Base-by-base conservation (phyloP, 129 eudicot species). In the Silybum marianum region DNA sequence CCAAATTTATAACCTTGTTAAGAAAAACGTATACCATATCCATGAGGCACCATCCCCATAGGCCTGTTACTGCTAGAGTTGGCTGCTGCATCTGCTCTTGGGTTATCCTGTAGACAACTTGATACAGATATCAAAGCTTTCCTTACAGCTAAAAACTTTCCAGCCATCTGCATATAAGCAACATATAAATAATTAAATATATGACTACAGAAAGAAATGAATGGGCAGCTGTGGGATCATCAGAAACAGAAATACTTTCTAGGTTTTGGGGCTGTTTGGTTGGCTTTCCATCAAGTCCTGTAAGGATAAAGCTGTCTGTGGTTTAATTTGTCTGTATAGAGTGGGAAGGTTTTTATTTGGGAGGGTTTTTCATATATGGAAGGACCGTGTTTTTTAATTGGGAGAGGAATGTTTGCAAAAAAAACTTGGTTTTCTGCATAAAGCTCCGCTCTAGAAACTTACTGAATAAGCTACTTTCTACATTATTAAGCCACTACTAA, bases 61-160 rank as follows among this genome's bases (percentile, higher is more conserved):
- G 86, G 82, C 66, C 79, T 74, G 71, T 82, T 71, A 48, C 60
- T 80, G 73, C 72, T 73, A 62, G 80, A 54, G 78, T 78, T 84
- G 79, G 78, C 82, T 58, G 82, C 84, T 40, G 82, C 83, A 73
- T 82, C 86, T 72, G 77, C 89, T 25, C 70, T 69, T 54, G 86
- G 77, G 73, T 86, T 75, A 72, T 86, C 88, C 44, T 89, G 86
- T 69, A 89, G 88, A 82, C 88, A 86, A 44, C 75, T 80, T 22
- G 93, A 84, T 76, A 89, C 90, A 22, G 81, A 81, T 84, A 89
- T 76, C 30, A 87, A 44, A 34, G 93, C 93, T 79, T 84, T 89
- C 71, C 60, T 89, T 71, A 87, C 93, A 77, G 90, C 84, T 71
- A 71, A 74, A 76, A 79, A 82, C 82, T 82, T 89, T 74, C 90